phyloP scores from a whole-genome alignment of 1,139 yeast species.

The Kurtzmaniella quercitrusa region DNA sequence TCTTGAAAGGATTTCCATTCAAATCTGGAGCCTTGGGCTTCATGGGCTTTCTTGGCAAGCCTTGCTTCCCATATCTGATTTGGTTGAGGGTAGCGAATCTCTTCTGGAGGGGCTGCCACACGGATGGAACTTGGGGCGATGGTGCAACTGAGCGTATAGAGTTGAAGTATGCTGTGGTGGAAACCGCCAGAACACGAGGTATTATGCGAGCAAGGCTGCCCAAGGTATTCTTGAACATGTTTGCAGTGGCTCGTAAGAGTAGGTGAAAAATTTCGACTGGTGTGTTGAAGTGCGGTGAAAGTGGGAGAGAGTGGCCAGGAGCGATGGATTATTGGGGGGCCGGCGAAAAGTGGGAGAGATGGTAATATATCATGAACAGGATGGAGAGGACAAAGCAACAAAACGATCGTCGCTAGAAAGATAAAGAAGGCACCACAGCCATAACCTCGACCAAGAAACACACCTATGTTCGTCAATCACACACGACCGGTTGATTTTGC shows the following conservation, averaged over 20 bases:
- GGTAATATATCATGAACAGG: background rate
- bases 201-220: slow-evolving; percentile 3
- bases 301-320: too few relatives aligned
- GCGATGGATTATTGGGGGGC: too few relatives aligned
- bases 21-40: slow-evolving; percentile 73
- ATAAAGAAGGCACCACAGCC: too few relatives aligned
- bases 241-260: background rate
- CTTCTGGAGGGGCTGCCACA: slow-evolving; percentile 22
- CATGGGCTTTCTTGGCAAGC: slow-evolving; percentile 46
- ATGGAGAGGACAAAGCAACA: background rate
- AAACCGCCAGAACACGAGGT: background rate
- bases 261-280: background rate
- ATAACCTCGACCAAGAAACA: too few relatives aligned
- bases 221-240: slow-evolving; percentile 1
- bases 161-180: slow-evolving; percentile 2
- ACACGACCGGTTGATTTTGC: too few relatives aligned
- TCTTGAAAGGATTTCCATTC: slow-evolving; percentile 74
- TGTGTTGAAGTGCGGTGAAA: too few relatives aligned
- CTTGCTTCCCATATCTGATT: slow-evolving; percentile 60
- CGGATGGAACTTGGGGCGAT: background rate
- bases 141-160: slow-evolving; percentile 9
- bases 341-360: background rate
- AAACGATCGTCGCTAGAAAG: too few relatives aligned
- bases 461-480: too few relatives aligned
- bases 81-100: slow-evolving; percentile 71